These are phyloP conservation scores for Penicillium sp. DNA, from an alignment of 2,329 filamentous ascomycete species.

Conservation along the genomic window DNA sequence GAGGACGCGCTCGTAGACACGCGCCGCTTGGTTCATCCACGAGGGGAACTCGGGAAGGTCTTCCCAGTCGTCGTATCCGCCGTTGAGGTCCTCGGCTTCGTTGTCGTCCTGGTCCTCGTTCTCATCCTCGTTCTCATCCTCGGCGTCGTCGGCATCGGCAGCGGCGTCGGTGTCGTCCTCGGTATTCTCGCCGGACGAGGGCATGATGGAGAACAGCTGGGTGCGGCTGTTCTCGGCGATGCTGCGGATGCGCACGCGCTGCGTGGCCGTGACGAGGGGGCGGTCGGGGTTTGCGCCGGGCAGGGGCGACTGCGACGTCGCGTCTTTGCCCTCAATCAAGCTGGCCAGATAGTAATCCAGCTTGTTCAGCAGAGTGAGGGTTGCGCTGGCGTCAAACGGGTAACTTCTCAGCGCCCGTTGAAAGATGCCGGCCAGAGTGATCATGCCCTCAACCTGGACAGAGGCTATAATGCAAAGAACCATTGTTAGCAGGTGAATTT, in stretches of 20 bases:
- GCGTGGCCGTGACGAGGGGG: slow-evolving; percentile 62
- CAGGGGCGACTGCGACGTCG: slow-evolving; percentile 64
- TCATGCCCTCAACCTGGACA: slow-evolving; percentile 80
- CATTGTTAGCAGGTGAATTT: neutral
- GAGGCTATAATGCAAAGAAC: slow-evolving; percentile 56
- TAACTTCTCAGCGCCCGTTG: slow-evolving; percentile 74
- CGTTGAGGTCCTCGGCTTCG: neutral
- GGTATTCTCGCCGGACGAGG: slow-evolving; percentile 18
- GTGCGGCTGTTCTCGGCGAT: slow-evolving; percentile 72
- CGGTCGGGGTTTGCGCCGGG: slow-evolving; percentile 69
- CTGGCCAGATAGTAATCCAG: slow-evolving; percentile 66
- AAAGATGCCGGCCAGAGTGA: slow-evolving; percentile 74
- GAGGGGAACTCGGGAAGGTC: slow-evolving; percentile 18
- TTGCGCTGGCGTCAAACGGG: slow-evolving; percentile 65
- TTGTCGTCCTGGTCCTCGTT: slow-evolving; percentile 18
- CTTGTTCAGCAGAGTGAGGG: slow-evolving; percentile 73
- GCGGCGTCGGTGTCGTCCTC: slow-evolving; percentile 39
- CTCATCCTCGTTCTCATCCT: slow-evolving; percentile 36
- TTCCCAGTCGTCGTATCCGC: neutral
- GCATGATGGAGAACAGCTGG: slow-evolving; percentile 15
- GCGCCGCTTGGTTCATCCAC: slow-evolving; percentile 69
- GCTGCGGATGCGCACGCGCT: slow-evolving; percentile 85
- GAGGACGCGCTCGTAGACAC: slow-evolving; percentile 79
- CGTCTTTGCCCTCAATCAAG: slow-evolving; percentile 71
- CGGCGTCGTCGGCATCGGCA: slow-evolving; percentile 44